Evolutionary conservation across 73 alveolate genomes (phyloP), one percentile per base, ranked within the genome.

Genomic region (Blepharisma stoltei): DNA sequence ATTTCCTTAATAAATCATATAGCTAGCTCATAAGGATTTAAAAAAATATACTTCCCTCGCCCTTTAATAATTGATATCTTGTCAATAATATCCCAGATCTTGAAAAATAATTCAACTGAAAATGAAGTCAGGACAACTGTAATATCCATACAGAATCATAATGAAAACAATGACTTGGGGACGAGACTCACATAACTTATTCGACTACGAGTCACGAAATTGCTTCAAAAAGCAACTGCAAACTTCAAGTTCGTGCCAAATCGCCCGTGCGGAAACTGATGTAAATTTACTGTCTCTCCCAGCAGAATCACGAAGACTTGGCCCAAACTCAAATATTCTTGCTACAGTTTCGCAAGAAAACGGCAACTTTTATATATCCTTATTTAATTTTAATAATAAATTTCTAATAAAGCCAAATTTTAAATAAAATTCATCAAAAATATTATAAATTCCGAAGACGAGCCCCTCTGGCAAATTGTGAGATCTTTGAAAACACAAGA

Each of bases 81-180:
- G 3, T 32, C 41, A 32, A 32, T 32, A 32, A 32, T 32, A 32
- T 32, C 41, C 41, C 41, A 32, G 41, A 32, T 32, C 41, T 32
- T n/a, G 3, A 32, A 32, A 32, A 32, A 32, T 32, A 32, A 32
- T 32, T 32, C 41, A 32, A 32, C 41, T 32, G 41, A 32, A 32
- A 32, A 32, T 32, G 41, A 32, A 32, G 41, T 32, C 41, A 32
- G 41, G 41, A 32, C 41, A 32, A 32, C 41, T 32, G 41, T 32
- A 32, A 32, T 32, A 38, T 32, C 18, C 38, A 44, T 67, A 21
- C 50, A 81, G 89, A 7, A 48, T 85, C 20, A 45, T 66, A 21
- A 55, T 87, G 67, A 83, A 87, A 71, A 68, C 91, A 20, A 80
- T 76, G 6, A 87, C 94, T 4, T 87, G 94, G 94, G 81, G 66